Percentiles rank a stretch among this genome's conserved stretches.
Evolutionary conservation across 306 rosid genomes (phyloP).

Genomic region (Amphicarpaea edgeworthii): DNA sequence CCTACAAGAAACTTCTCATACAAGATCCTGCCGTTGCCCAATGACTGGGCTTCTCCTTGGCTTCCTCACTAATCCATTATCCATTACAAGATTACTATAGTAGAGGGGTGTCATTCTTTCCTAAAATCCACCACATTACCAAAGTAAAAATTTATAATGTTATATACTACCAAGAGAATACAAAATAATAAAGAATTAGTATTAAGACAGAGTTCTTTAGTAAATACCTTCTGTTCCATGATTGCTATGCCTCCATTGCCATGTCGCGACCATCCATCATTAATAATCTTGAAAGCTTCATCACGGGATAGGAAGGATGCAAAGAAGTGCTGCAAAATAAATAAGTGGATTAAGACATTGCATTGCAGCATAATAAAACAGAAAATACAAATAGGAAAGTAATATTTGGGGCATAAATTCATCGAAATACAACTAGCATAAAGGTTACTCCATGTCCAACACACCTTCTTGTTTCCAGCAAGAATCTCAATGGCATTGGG

Average conservation of each 20-base stretch:
- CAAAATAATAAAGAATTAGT: conserved; percentile 34
- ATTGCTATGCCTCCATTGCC: conserved; percentile 53
- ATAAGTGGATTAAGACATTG: conserved; percentile 42
- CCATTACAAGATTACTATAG: conserved; percentile 11
- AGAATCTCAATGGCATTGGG: conserved; percentile 95
- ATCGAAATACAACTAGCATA: conserved; percentile 42
- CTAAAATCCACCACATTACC: background rate
- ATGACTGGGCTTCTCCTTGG: conserved; percentile 21
- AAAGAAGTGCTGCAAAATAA: conserved; percentile 82
- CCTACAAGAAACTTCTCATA: conserved; percentile 1
- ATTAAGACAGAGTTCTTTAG: conserved; percentile 22
- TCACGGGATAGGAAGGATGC: conserved; percentile 95
- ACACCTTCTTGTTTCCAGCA: conserved; percentile 78
- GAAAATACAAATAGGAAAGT: conserved; percentile 4
- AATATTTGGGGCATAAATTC: conserved; percentile 23
- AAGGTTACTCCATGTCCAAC: conserved; percentile 28
- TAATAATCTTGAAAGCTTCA: conserved; percentile 85
- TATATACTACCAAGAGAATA: conserved; percentile 2
- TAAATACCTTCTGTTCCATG: conserved; percentile 67
- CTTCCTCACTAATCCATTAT: conserved; percentile 17
- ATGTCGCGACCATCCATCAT: conserved; percentile 80
- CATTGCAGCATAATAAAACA: conserved; percentile 43
- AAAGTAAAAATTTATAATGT: background rate
- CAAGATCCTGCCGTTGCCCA: background rate
- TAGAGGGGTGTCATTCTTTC: background rate